Conservation (phyloP, 2,329 filamentous ascomycete genomes). For the Fusarium secorum region DNA sequence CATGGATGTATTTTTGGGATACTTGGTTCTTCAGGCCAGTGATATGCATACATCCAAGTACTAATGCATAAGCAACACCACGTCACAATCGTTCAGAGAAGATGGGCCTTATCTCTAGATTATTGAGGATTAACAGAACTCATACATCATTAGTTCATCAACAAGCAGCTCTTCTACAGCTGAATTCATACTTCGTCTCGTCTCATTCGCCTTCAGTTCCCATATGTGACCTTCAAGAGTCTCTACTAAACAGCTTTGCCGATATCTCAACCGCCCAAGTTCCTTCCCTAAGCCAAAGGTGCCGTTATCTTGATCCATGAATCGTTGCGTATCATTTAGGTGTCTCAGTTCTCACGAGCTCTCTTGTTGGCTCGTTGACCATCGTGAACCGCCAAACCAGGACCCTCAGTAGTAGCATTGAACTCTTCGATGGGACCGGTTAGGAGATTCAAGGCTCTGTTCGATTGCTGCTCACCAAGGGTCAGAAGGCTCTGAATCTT, state of each 20-base stretch:
- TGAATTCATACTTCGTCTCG: neutral
- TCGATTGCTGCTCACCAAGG: neutral
- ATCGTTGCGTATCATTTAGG: fast-evolving
- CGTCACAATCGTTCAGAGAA: no score
- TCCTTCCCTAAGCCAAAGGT: fast-evolving
- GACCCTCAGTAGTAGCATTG: fast-evolving
- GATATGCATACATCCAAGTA: no score
- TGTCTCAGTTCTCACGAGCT: neutral
- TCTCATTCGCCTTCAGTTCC: neutral
- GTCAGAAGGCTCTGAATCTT: neutral
- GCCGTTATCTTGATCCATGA: fast-evolving
- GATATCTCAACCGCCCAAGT: fast-evolving
- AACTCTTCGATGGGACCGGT: fast-evolving
- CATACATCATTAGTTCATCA: neutral
- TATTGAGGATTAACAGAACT: neutral
- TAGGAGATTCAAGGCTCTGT: fast-evolving
- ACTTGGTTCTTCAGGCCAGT: no score
- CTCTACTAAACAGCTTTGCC: neutral
- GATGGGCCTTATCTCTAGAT: neutral
- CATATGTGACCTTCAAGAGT: fast-evolving
- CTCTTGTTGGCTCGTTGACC: neutral
- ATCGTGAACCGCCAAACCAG: neutral
- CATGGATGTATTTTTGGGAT: no score
- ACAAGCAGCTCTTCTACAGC: fast-evolving
- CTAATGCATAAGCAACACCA: no score